A percentile compares a stretch with the other conserved stretches of the same genome.
Evolutionary conservation across 2,329 filamentous ascomycete species (phyloP).

Genomic region (Nakataea oryzae): DNA sequence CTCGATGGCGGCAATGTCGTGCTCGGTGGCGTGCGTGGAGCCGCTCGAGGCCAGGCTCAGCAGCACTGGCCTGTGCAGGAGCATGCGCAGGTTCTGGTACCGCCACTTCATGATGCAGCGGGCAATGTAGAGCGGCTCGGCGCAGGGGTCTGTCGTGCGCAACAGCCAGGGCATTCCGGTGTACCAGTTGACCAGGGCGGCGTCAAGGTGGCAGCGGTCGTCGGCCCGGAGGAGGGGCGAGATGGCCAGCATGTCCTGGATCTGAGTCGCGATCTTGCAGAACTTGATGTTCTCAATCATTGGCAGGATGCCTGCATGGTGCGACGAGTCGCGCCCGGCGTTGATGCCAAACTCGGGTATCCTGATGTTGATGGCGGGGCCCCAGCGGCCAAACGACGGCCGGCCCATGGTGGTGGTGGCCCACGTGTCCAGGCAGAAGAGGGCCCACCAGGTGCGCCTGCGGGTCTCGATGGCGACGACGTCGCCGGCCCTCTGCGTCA

Average conservation of each 20-base stretch:
- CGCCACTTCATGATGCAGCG: conserved; percentile 74
- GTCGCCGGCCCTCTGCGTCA: conserved; percentile 30
- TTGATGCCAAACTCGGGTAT: conserved; percentile 44
- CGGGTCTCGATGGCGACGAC: conserved; percentile 48
- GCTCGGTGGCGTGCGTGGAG: conserved; percentile 37
- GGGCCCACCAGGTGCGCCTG: conserved; percentile 62
- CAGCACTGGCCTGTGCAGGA: conserved; percentile 64
- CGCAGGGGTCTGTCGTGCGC: conserved; percentile 54
- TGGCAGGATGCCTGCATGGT: conserved; percentile 56
- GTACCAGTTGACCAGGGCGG: conserved; percentile 62
- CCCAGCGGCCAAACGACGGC: conserved; percentile 58
- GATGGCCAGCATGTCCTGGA: conserved; percentile 65
- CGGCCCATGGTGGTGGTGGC: conserved; percentile 60
- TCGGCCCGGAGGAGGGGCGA: conserved; percentile 55
- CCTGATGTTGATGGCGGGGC: conserved; percentile 56
- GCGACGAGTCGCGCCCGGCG: conserved; percentile 36
- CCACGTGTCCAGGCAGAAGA: conserved; percentile 68
- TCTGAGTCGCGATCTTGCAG: conserved; percentile 66
- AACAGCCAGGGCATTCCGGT: conserved; percentile 57
- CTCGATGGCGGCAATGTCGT: conserved; percentile 58
- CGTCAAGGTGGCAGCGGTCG: conserved; percentile 57
- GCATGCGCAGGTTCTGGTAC: conserved; percentile 67
- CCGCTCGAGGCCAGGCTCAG: conserved; percentile 52
- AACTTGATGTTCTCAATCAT: conserved; percentile 70
- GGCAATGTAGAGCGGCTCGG: conserved; percentile 59